Conservation (phyloP, 805 yeast genomes). For the Metschnikowia matae region DNA sequence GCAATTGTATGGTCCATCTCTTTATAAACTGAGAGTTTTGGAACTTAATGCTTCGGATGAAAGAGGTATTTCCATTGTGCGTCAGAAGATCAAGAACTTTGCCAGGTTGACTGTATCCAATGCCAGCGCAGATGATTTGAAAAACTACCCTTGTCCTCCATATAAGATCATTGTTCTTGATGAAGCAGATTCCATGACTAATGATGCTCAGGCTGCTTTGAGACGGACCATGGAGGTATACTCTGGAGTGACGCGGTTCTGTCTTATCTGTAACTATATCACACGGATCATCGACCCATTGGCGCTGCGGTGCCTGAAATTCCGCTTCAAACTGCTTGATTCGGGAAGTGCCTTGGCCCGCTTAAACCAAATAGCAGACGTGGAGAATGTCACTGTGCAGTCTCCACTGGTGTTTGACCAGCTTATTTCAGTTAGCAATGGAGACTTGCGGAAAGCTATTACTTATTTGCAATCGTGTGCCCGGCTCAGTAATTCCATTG, state of each 20-base stretch:
- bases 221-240: conserved; percentile 93
- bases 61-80: conserved; percentile 82
- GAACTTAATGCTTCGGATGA: conserved; percentile 90
- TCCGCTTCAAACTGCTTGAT: conserved; percentile 80
- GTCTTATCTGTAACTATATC: conserved; percentile 92
- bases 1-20: conserved; percentile 68
- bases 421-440: conserved; percentile 70
- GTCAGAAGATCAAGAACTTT: conserved; percentile 80
- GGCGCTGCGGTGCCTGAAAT: conserved; percentile 94
- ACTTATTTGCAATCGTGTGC: conserved; percentile 63
- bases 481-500: conserved; percentile 12
- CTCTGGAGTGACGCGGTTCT: conserved; percentile 84
- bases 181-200: conserved; percentile 97
- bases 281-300: conserved; percentile 95
- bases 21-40: conserved; percentile 66
- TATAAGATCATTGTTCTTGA: conserved; percentile 88
- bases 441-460: conserved; percentile 92
- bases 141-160: conserved; percentile 91
- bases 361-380: conserved; percentile 54
- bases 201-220: conserved; percentile 92
- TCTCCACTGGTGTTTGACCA: conserved; percentile 55
- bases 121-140: conserved; percentile 64
- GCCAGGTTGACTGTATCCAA: conserved; percentile 83
- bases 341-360: conserved; percentile 65
- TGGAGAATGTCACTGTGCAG: conserved; percentile 26